Evolutionary conservation across 2,329 filamentous ascomycete species (phyloP), one percentile per base, ranked within the genome.

Genomic region (Aspergillus calidoustus): DNA sequence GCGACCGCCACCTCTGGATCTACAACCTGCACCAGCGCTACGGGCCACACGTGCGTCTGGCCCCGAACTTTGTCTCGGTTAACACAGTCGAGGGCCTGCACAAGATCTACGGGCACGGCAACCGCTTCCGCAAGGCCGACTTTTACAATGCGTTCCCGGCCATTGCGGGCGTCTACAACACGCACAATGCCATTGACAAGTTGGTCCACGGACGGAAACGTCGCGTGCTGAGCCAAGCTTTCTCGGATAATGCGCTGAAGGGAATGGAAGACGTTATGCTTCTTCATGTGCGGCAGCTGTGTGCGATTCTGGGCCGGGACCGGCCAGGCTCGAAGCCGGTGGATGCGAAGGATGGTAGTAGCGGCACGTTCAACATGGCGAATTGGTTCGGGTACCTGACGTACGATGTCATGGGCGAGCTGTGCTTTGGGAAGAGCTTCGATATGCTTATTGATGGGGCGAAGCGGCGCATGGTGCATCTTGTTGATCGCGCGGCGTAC

Each of bases 121-220:
- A 78, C 60, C 68, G 70, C 1, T 64, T 79, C n/a, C 70, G 76
- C 57, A 91, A 92, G 78, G 84, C 88, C 46, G 83, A 88, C 67
- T 91, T 91, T 78, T 92, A 92, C 79, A 85, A 90, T 66, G 88
- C 87, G 46, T 91, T 91, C 72, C 87, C 88, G 1, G 87, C 90
- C 60, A 89, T 89, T 17, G 79, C 80, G 64, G 79, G 80, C 28
- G 85, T 87, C 1, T 85, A 87, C 68, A 91, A 91, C 78, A 91
- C 89, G 1, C 89, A 91, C 78, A 91, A 90, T 77, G 83, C 83
- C 1, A 89, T 90, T 56, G 87, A 91, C 72, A 90, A 89, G 77
- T 77, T 82, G 0, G 78, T 86, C 47, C 90, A 92, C 72, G 88
- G 88, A 31, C 86, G 89, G 57, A 91, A 92, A 81, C 82, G 89